Base-by-base conservation (phyloP, 352 stramenopile genomes). In the Phytophthora citricola region DNA sequence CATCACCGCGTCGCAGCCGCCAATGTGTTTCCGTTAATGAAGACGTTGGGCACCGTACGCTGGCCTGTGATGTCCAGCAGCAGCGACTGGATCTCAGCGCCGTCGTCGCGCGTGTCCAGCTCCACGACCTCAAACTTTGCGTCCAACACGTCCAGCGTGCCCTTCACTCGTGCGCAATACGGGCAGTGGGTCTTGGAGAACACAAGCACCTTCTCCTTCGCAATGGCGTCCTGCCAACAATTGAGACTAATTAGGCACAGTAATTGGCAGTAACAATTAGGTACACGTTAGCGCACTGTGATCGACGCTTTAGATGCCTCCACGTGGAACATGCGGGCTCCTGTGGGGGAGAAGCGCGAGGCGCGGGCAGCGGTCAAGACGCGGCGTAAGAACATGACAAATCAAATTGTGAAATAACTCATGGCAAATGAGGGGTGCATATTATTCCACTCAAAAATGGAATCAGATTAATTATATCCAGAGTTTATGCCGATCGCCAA, bases 31-130 rank as follows among this genome's bases (percentile, higher is more conserved):
- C 61, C 96, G 46, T 97, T 97, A 67, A 99, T 95, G 79, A 99
- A 99, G 32, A 99, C 95, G 80, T 99, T 99, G 2, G 98, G 97
- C 44, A 99, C 97, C 1, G 95, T 99, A 69, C 90, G 85, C 70
- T 99, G 96, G 52, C 94, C 95, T 40, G 96, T 99, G 46, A 99
- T 79, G 7, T 93, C 71, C 29, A 91, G 61, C 40, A 99, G 83
- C 26, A 92, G 84, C 34, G 49, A 66, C 83, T 99, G 97, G 70
- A 99, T 97, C 40, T 94, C 78, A 1, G 57, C 65, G 31, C 97
- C 97, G 58, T 98, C 92, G 31, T 79, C 87, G 22, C 76, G 71
- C 26, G 74, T 76, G 56, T 95, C 85, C 29, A 95, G 79, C 58
- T 95, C 87, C 20, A 94, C 76, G 49, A 81, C 69, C 53, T 92